Percentiles rank a stretch among this genome's conserved stretches.
These are phyloP conservation scores for Poa annua DNA, from an alignment of 176 grass and related monocot species.

Conservation along the genomic window DNA sequence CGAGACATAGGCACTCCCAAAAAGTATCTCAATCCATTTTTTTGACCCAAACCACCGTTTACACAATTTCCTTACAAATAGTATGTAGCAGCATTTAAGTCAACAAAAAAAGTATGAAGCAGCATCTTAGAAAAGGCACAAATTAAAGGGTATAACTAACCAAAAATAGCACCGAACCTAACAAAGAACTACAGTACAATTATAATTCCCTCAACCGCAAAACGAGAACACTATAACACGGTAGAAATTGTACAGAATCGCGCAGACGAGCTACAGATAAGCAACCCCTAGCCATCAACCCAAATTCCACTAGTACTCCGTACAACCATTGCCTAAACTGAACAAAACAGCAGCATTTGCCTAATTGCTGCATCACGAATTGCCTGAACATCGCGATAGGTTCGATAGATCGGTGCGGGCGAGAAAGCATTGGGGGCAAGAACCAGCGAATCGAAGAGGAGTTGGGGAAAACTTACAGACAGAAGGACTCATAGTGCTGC, in stretches of 20 bases:
- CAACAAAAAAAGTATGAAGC: background rate
- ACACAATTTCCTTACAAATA: background rate
- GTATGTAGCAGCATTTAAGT: background rate
- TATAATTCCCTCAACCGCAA: background rate
- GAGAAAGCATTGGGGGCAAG: background rate
- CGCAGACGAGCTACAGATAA: background rate
- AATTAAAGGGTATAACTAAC: background rate
- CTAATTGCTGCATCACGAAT: background rate
- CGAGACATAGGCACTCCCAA: too few species aligned
- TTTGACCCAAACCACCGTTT: background rate
- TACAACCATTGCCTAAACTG: background rate
- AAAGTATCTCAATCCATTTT: background rate
- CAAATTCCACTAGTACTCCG: background rate
- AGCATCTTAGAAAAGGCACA: background rate
- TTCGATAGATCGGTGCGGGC: constrained; percentile 19
- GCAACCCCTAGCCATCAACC: background rate
- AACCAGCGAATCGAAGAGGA: background rate
- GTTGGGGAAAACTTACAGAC: constrained; percentile 26
- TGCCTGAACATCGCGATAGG: background rate
- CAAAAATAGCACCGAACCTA: background rate
- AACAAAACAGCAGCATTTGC: background rate
- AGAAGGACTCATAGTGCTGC: constrained; percentile 40
- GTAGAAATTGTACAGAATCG: background rate
- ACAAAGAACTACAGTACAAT: background rate
- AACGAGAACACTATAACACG: background rate